Percentiles rank a stretch among this genome's conserved stretches.
Conservation (phyloP, 2,329 filamentous ascomycete genomes). For the Immersiporthe knoxdaviesiana region DNA sequence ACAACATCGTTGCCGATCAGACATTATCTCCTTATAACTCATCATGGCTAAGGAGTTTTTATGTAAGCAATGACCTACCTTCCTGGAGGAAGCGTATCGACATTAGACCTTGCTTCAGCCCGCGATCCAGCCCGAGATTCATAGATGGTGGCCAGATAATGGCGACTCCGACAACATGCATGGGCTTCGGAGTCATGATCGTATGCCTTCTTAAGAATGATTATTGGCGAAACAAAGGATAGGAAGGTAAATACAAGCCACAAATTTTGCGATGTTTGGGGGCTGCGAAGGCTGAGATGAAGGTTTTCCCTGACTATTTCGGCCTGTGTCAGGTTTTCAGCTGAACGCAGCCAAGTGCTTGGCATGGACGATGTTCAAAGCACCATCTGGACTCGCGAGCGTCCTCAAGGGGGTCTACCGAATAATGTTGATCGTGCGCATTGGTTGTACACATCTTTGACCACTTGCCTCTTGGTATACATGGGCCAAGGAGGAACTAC, state of each 20-base stretch:
- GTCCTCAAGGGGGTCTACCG: fast-evolving
- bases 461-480: too few species aligned
- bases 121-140: background rate
- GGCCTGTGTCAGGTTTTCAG: background rate
- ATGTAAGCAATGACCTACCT: background rate
- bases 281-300: background rate
- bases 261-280: background rate
- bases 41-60: background rate
- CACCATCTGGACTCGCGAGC: background rate
- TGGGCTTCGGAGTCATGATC: background rate
- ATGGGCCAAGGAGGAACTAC: too few species aligned
- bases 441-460: too few species aligned
- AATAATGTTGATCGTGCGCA: too few species aligned
- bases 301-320: background rate
- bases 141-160: background rate
- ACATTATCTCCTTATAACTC: background rate
- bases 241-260: background rate
- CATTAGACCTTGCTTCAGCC: too few species aligned
- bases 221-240: background rate
- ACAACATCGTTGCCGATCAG: background rate
- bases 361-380: background rate
- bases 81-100: background rate
- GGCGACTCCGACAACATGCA: background rate
- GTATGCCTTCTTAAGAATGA: background rate
- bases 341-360: background rate